Evolutionary conservation across 2,329 filamentous ascomycete species (phyloP).

Genomic region (Phialophora chinensis): DNA sequence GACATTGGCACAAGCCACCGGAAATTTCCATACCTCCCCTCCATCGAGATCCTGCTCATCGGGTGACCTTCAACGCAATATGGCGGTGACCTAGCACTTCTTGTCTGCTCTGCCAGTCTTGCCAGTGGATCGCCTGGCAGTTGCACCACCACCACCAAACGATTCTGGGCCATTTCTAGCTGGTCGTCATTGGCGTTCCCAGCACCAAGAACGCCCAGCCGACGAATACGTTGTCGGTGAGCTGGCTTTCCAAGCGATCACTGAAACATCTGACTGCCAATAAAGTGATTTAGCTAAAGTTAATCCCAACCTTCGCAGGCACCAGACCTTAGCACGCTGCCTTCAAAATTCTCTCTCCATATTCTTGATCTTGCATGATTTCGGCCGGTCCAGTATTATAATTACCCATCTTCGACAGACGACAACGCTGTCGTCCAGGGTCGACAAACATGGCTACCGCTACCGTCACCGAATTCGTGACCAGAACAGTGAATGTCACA

Average conservation of each 20-base stretch:
- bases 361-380: neutral
- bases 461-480: conserved; percentile 36
- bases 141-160: neutral
- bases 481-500: conserved; percentile 32
- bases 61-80: neutral
- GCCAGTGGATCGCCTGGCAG: neutral
- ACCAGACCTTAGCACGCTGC: conserved; percentile 5
- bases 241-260: neutral
- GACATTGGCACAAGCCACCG: conserved; percentile 1
- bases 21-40: neutral
- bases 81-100: neutral
- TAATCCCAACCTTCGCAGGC: conserved; percentile 5
- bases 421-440: neutral
- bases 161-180: neutral
- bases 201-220: neutral
- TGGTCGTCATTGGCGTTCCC: neutral
- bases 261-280: conserved; percentile 13
- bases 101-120: neutral
- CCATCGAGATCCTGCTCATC: neutral
- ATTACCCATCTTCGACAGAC: neutral
- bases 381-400: neutral
- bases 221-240: neutral
- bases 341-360: neutral
- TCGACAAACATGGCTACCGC: conserved; percentile 32
- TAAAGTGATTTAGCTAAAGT: neutral